Evolutionary conservation across 2,329 filamentous ascomycete species (phyloP), one percentile per base, ranked within the genome.

Genomic region (Sarocladium brachiariae): DNA sequence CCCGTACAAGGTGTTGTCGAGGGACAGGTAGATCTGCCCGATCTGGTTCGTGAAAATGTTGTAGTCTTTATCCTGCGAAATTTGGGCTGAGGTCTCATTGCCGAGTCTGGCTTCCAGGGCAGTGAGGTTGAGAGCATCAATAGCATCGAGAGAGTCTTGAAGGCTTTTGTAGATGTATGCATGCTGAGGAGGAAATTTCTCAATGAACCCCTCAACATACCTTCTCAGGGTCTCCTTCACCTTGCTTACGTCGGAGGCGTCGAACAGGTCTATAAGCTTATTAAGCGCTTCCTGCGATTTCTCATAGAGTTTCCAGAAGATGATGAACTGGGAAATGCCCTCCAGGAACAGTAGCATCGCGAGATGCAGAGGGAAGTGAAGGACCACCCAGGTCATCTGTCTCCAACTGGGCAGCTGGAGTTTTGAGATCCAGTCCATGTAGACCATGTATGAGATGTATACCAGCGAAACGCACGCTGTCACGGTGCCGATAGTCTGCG

Each of bases 341-440:
- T 84, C 81, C 39, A 83, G 75, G n/a, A 84, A 74, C 7, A 86
- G 73, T 11, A 83, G 75, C 31, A 86, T 73, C 5, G 76, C 68
- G 2, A 84, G 71, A 55, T 86, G 81, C 57, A 85, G 78, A 0
- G 81, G 81, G 53, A 84, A 79, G 63, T 85, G 82, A 1, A 80
- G 61, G 2, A 71, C 51, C 0, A 75, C 72, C 78, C 78, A 82
- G 49, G 80, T 64, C 49, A 82, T 77, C 55, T 86, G 83, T 4
- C 78, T 74, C 41, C 80, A 68, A 62, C 71, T 53, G 63, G 78
- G 63, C 70, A 74, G 77, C 25, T 82, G 73, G 52, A 81, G 74
- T 48, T 80, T 80, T 59, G 83, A 82, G 63, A 83, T 79, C 77
- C 80, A 85, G 56, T 85, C 72, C 49, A 85, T 75, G 54, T 75